Evolutionary conservation across 1,284 basidiomycete genomes (phyloP).

Genomic region (Puccinia hordei): DNA sequence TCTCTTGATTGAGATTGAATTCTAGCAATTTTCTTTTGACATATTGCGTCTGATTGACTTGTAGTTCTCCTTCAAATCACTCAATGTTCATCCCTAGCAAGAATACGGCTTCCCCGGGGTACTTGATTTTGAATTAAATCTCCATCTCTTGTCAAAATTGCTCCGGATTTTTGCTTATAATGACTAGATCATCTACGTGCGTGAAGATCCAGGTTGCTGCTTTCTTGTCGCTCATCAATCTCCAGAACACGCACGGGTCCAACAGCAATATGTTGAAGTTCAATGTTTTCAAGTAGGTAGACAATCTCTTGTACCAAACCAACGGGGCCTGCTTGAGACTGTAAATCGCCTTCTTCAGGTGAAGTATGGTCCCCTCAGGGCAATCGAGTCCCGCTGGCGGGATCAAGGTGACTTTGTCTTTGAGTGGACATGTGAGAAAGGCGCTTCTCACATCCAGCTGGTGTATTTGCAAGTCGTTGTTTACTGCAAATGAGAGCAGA

Average conservation of each 20-base stretch:
- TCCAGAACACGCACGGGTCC: background rate
- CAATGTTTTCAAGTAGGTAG: background rate
- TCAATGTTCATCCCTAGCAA: background rate
- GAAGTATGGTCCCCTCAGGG: background rate
- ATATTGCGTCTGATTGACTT: no score
- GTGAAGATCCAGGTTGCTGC: background rate
- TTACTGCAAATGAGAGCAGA: background rate
- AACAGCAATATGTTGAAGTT: background rate
- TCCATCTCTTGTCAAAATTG: background rate
- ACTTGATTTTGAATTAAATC: background rate
- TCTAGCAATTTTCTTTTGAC: no score
- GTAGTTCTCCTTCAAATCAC: no score
- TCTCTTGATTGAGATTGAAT: no score
- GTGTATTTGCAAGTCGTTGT: background rate
- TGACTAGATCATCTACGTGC: background rate
- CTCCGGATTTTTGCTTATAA: background rate
- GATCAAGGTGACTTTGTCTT: conserved; percentile 3
- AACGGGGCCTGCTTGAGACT: background rate
- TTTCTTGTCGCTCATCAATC: background rate
- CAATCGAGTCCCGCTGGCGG: background rate
- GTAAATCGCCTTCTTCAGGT: background rate
- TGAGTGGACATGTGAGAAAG: background rate
- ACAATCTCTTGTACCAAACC: background rate
- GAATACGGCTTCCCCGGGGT: background rate
- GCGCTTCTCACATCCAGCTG: background rate